phyloP scores from a whole-genome alignment of 2,329 filamentous ascomycete species.

The Exophiala xenobiotica region DNA sequence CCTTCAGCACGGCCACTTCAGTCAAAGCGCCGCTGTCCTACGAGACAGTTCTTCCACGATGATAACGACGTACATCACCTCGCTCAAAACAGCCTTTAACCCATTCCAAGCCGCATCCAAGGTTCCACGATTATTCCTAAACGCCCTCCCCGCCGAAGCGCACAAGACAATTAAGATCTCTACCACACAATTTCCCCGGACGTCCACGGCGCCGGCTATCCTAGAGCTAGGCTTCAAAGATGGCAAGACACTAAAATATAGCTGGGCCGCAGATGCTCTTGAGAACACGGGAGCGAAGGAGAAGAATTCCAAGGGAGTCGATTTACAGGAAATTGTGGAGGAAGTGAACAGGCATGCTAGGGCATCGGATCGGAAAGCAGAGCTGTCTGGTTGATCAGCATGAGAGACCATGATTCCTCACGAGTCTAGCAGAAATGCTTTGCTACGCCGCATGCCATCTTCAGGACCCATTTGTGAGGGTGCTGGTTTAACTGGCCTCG shows the following conservation, averaged over 20 bases:
- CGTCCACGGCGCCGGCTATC: slow-evolving; percentile 61
- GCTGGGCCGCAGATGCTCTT: slow-evolving; percentile 19
- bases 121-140: slow-evolving; percentile 83
- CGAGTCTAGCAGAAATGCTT: too few relatives aligned
- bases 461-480: too few relatives aligned
- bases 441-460: too few relatives aligned
- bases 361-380: slow-evolving; percentile 75
- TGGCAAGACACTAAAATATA: slow-evolving; percentile 80
- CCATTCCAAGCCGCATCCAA: slow-evolving; percentile 79
- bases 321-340: slow-evolving; percentile 81
- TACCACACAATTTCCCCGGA: slow-evolving; percentile 70
- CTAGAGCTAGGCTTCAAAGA: slow-evolving; percentile 90
- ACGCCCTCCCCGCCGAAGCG: slow-evolving; percentile 76
- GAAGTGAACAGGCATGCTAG: slow-evolving; percentile 90
- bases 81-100: slow-evolving; percentile 84
- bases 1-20: not conserved
- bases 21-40: not conserved
- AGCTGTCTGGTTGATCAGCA: slow-evolving; percentile 64
- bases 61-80: slow-evolving; percentile 52
- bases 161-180: slow-evolving; percentile 73
- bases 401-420: too few relatives aligned
- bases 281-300: slow-evolving; percentile 72
- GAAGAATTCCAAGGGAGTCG: slow-evolving; percentile 70
- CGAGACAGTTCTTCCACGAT: slow-evolving; percentile 17
- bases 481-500: too few relatives aligned